phyloP scores from a whole-genome alignment of 768 basidiomycete species.

The Hortiboletus campestris region DNA sequence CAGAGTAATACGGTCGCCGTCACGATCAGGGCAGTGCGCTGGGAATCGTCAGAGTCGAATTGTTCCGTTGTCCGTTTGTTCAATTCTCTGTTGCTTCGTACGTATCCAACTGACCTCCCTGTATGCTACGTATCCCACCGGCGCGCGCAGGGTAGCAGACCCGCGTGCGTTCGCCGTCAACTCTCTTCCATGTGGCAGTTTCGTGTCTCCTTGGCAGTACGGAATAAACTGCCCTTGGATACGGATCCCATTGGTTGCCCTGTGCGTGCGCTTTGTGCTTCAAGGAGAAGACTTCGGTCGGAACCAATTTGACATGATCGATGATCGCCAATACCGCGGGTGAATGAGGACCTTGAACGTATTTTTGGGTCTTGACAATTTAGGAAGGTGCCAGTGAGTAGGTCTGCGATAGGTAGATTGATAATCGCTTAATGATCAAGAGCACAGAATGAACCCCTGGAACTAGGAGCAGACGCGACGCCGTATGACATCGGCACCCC shows the following conservation, averaged over 20 bases:
- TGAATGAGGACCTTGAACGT: not conserved
- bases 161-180: not conserved
- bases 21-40: slow-evolving; percentile 2
- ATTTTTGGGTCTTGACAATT: not conserved
- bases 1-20: not conserved
- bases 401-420: not conserved
- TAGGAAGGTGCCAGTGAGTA: not conserved
- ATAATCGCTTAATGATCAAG: not conserved
- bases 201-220: not conserved
- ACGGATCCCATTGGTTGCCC: not conserved
- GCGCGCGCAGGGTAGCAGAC: not conserved
- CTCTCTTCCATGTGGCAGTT: not conserved
- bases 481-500: not conserved
- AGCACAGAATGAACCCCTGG: not conserved
- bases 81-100: slow-evolving; percentile 3
- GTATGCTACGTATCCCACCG: not conserved
- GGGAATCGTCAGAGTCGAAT: not conserved
- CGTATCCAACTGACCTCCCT: not conserved
- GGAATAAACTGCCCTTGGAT: slow-evolving; percentile 1
- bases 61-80: slow-evolving; percentile 12
- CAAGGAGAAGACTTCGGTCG: slow-evolving; percentile 1
- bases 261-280: not conserved
- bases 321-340: not conserved
- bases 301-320: too few relatives aligned
- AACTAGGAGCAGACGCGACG: not conserved